phyloP scores from a whole-genome alignment of 495 filamentous ascomycete species.

The Aspergillus taichungensis region DNA sequence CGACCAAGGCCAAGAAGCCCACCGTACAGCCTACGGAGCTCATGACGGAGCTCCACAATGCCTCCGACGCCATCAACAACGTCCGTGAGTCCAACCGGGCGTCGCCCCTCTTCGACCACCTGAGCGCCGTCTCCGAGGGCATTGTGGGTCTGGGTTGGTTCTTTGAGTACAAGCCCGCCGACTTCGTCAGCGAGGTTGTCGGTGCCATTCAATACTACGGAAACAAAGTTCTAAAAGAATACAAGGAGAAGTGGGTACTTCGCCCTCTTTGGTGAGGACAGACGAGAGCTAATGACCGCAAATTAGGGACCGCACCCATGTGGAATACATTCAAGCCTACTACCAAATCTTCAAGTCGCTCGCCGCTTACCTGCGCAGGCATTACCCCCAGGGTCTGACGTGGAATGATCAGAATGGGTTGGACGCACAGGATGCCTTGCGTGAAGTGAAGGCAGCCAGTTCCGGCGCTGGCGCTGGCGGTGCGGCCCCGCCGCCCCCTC shows the following conservation, averaged over 20 bases:
- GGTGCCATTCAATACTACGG: conserved; percentile 81
- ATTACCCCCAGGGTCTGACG: conserved; percentile 67
- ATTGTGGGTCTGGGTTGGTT: conserved; percentile 84
- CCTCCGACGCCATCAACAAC: conserved; percentile 64
- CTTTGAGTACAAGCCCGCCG: conserved; percentile 67
- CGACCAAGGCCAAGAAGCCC: conserved; percentile 89
- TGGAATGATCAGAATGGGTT: conserved; percentile 81
- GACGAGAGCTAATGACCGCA: conserved; percentile 9
- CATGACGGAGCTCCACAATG: conserved; percentile 72
- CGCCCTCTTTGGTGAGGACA: not conserved
- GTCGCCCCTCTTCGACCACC: conserved; percentile 61
- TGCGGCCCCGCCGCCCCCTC: conserved; percentile 44
- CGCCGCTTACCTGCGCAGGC: conserved; percentile 67
- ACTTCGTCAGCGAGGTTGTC: conserved; percentile 70
- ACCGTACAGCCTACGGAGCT: conserved; percentile 61
- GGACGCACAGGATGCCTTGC: conserved; percentile 60
- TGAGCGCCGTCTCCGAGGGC: conserved; percentile 81
- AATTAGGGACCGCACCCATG: conserved; percentile 61
- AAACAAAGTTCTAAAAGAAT: conserved; percentile 78
- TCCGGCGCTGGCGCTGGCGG: conserved; percentile 29
- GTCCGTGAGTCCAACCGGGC: conserved; percentile 71
- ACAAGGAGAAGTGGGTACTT: conserved; percentile 76
- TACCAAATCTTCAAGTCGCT: conserved; percentile 80
- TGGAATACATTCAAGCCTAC: conserved; percentile 81
- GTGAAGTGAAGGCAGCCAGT: conserved; percentile 47